These are phyloP conservation scores for Gossypium davidsonii DNA, from an alignment of 441 rosid species.

Conservation along the genomic window DNA sequence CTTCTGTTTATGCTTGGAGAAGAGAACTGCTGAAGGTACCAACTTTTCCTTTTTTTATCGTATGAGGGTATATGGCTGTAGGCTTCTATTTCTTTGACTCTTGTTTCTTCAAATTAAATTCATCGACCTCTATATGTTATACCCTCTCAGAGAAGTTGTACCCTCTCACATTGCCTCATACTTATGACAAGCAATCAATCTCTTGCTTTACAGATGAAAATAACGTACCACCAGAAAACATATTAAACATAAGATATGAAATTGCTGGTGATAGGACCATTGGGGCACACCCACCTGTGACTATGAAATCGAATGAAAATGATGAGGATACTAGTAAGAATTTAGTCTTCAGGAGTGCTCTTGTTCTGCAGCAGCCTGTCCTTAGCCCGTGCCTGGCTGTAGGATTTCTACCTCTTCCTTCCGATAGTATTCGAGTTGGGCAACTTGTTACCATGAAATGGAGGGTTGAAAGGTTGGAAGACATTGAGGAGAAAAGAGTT, in stretches of 20 bases:
- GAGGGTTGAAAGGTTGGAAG: constrained; percentile 90
- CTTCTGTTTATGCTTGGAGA: constrained; percentile 64
- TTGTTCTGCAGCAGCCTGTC: constrained; percentile 77
- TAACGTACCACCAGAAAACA: constrained; percentile 47
- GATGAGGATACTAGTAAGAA: constrained; percentile 40
- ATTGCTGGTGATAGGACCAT: constrained; percentile 65
- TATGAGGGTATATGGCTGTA: not conserved
- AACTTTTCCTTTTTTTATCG: not conserved
- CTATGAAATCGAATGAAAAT: constrained; percentile 27
- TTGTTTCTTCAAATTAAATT: constrained; percentile 1
- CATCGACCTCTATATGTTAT: not conserved
- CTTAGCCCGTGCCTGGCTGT: constrained; percentile 90
- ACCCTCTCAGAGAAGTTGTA: not conserved
- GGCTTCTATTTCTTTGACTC: not conserved
- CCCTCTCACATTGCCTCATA: not conserved
- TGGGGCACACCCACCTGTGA: constrained; percentile 86
- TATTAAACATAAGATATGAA: constrained; percentile 72
- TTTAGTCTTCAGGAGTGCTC: constrained; percentile 70
- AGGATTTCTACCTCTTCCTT: constrained; percentile 84
- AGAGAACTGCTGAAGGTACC: constrained; percentile 47
- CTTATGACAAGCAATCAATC: not conserved
- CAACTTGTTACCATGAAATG: constrained; percentile 79
- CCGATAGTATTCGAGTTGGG: constrained; percentile 77
- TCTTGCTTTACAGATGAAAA: constrained; percentile 39
- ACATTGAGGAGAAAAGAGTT: constrained; percentile 35